Evolutionary conservation across 352 stramenopile species (phyloP), one percentile per base, ranked within the genome.

Genomic region (Globisporangium apiculatum): DNA sequence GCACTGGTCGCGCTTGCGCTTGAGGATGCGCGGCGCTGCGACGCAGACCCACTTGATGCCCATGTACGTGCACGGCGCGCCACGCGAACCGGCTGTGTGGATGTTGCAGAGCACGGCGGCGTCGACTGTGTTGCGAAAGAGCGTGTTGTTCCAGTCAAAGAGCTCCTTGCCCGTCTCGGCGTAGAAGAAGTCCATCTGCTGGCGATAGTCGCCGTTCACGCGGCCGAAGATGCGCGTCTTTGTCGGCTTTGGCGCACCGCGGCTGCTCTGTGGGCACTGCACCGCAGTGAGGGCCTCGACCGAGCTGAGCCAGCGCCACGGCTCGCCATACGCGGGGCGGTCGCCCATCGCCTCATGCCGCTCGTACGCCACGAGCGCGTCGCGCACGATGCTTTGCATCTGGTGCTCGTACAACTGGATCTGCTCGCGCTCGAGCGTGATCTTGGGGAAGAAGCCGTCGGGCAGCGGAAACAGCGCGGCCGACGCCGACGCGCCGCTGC

Each of bases 21-120:
- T 68, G 51, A 91, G 75, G 56, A 75, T 61, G 14, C 75, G 75
- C 43, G 76, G 72, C 15, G 58, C 51, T 47, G 80, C 71, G 41
- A 89, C 57, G 52, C 78, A 89, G 36, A 82, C 63, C 84, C 84
- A 94, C 60, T 94, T 94, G 71, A 94, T 80, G 47, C 84, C 84
- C 56, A 94, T 64, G 48, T 92, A 94, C 53, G 75, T 18, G 49
- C 84, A 69, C 1, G 73, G 15, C 24, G 24, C 24, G 1, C 38
- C 51, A 17, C 36, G 58, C 42, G 55, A 62, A 3, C 55, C 38
- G 1, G 40, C n/a, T 41, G 77, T 88, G 60, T 89, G 75, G 61
- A 94, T 81, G 50, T 84, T 94, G 62, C 69, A 60, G 42, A 94
- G 60, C 54, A 94, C 80, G 4, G 73, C 72, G 6, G 76, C 76